Conservation (phyloP, 2,329 filamentous ascomycete genomes). For the Herpotrichia juniperi region DNA sequence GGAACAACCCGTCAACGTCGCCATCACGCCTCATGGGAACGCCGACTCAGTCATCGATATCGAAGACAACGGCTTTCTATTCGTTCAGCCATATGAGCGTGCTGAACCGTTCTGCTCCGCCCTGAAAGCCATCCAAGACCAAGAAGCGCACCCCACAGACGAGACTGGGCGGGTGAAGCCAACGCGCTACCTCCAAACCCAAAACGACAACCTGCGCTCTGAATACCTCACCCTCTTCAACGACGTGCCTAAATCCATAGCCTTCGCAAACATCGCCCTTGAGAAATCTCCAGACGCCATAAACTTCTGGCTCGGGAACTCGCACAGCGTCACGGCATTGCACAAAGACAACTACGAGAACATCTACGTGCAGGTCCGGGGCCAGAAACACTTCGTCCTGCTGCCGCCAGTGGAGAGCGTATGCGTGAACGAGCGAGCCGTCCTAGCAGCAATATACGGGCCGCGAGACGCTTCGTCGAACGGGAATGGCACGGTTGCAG, state of each 20-base stretch:
- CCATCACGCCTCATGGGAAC: slow-evolving; percentile 74
- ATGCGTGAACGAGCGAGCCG: slow-evolving; percentile 68
- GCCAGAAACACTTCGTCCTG: slow-evolving; percentile 75
- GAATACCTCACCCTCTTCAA: slow-evolving; percentile 71
- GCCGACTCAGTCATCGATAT: slow-evolving; percentile 66
- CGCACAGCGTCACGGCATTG: slow-evolving; percentile 70
- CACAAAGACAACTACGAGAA: slow-evolving; percentile 90
- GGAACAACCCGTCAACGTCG: slow-evolving; percentile 70
- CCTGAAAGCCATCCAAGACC: slow-evolving; percentile 64
- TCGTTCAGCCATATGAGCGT: slow-evolving; percentile 76
- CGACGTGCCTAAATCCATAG: slow-evolving; percentile 68
- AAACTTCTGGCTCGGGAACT: slow-evolving; percentile 82
- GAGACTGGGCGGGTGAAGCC: slow-evolving; percentile 1
- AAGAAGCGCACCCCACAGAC: slow-evolving; percentile 51
- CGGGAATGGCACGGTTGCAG: background rate
- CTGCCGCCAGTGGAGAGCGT: slow-evolving; percentile 73
- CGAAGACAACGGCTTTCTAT: slow-evolving; percentile 41
- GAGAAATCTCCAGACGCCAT: slow-evolving; percentile 75
- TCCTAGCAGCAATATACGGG: slow-evolving; percentile 66
- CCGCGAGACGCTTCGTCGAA: slow-evolving; percentile 7
- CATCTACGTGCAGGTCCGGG: slow-evolving; percentile 77
- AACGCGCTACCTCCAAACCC: slow-evolving; percentile 72
- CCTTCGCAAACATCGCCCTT: slow-evolving; percentile 76
- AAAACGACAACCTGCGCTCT: slow-evolving; percentile 80
- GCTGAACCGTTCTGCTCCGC: slow-evolving; percentile 67